phyloP scores from a whole-genome alignment of 176 grass and related monocot species.

The Carex cristatella region DNA sequence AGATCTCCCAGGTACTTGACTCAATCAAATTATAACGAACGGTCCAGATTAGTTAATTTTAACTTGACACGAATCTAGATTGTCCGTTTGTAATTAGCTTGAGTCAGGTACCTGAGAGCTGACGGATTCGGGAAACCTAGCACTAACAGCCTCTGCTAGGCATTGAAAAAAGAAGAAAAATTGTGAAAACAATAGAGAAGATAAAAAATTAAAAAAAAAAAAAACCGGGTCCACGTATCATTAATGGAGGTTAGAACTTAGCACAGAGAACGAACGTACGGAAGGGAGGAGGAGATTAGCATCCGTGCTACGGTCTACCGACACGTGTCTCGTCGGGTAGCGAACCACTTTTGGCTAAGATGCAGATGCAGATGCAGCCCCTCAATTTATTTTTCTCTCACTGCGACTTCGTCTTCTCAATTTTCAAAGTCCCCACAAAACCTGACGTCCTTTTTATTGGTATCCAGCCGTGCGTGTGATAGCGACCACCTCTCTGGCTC shows the following conservation, averaged over 20 bases:
- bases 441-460: not conserved
- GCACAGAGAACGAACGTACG: conserved; percentile 2
- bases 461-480: conserved; percentile 24
- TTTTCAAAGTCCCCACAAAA: not conserved
- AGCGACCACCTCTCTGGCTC: not conserved
- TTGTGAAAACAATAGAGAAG: not conserved
- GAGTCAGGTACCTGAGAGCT: too few species aligned
- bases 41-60: too few species aligned
- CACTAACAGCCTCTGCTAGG: too few species aligned
- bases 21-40: too few species aligned
- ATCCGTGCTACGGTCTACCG: conserved; percentile 27
- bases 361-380: not conserved
- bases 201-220: not conserved
- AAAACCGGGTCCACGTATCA: not conserved
- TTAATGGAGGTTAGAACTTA: not conserved
- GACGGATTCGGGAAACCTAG: not conserved
- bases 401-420: not conserved
- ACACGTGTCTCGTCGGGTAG: not conserved
- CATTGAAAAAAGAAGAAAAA: too few species aligned
- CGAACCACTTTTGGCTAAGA: not conserved
- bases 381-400: not conserved
- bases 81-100: too few species aligned
- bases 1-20: too few species aligned
- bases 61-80: too few species aligned
- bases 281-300: not conserved